Evolutionary conservation across 139 green algal species (phyloP), one percentile per base, ranked within the genome.

Genomic region (Micromonas commoda): DNA sequence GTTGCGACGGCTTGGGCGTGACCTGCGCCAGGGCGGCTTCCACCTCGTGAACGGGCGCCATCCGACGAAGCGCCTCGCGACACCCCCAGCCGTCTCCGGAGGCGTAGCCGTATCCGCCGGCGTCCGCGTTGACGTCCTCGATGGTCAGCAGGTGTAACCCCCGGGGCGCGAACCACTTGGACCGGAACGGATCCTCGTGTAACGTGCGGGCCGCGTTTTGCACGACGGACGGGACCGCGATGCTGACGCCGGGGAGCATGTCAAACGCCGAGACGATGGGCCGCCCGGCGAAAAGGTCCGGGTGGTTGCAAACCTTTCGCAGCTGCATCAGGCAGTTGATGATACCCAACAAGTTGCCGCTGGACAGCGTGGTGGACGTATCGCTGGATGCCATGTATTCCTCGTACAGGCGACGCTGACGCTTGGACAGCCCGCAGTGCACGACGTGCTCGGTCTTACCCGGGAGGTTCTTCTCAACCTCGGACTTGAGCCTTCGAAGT

Each of bases 241-340:
- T 21, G 24, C 21, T 26, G 5, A 83, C 28, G 26, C n/a, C 38
- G 23, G 82, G 77, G 26, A 88, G 65, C 79, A 90, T 90, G 86
- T 98, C 95, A 60, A 91, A 96, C 2, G 94, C 83, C 2, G 85
- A 92, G 2, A 97, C 83, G 67, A 99, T 99, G 23, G 91, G 76
- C 1, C 94, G 87, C 0, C 89, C 91, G 79, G 97, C 94, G 86
- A 99, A 99, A 34, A 99, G 81, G 85, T 99, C 94, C 5, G 94
- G 94, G 82, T 99, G 94, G 85, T 99, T 98, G 88, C 94, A 98
- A 35, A 97, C 92, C 87, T 99, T 99, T 65, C 95, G 84, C 78
- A 99, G 90, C 89, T 97, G 92, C 95, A 99, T 98, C n/a, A 99
- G 88, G 75, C 95, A 91, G 81, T 96, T 97, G 68, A 98, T 93